These are phyloP conservation scores for Amniculicola lignicola DNA, from an alignment of 495 filamentous ascomycete species.

Conservation along the genomic window DNA sequence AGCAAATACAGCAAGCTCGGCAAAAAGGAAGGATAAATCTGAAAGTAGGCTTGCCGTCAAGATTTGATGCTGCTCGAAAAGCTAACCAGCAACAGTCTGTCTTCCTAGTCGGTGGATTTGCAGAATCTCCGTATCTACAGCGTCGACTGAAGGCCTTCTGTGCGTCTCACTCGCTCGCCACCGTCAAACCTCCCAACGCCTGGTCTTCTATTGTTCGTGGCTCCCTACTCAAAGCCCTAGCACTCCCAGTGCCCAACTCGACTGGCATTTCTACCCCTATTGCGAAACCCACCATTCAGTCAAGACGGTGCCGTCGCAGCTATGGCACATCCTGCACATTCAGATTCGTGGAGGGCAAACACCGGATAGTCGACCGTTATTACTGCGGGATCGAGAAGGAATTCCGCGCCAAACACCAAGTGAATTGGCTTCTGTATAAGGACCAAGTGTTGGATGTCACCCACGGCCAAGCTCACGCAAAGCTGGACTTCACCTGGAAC, in stretches of 20 bases:
- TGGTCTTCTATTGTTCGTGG: neutral
- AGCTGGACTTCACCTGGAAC: neutral
- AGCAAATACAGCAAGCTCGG: slow-evolving; percentile 11
- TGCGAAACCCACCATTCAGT: slow-evolving; percentile 12
- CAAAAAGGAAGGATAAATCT: neutral
- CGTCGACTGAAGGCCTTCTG: neutral
- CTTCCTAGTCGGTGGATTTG: slow-evolving; percentile 22
- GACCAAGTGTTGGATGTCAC: slow-evolving; percentile 5
- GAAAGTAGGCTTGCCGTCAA: too few species aligned
- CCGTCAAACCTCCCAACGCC: slow-evolving; percentile 11
- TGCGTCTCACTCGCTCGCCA: neutral
- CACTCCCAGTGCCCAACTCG: neutral
- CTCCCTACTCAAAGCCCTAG: neutral
- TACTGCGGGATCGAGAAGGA: slow-evolving; percentile 3
- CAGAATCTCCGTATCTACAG: slow-evolving; percentile 20
- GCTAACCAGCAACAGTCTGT: slow-evolving; percentile 16
- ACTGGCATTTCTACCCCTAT: slow-evolving; percentile 18
- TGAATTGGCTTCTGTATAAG: slow-evolving; percentile 9
- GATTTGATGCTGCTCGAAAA: too few species aligned
- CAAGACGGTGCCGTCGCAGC: slow-evolving; percentile 14
- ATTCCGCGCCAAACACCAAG: slow-evolving; percentile 2
- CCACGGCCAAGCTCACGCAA: slow-evolving; percentile 3
- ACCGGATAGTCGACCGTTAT: slow-evolving; percentile 7
- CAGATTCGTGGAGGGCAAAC: neutral
- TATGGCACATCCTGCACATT: slow-evolving; percentile 16